Evolutionary conservation across 257 asterid species (phyloP).

Genomic region (Plectranthus barbatus): DNA sequence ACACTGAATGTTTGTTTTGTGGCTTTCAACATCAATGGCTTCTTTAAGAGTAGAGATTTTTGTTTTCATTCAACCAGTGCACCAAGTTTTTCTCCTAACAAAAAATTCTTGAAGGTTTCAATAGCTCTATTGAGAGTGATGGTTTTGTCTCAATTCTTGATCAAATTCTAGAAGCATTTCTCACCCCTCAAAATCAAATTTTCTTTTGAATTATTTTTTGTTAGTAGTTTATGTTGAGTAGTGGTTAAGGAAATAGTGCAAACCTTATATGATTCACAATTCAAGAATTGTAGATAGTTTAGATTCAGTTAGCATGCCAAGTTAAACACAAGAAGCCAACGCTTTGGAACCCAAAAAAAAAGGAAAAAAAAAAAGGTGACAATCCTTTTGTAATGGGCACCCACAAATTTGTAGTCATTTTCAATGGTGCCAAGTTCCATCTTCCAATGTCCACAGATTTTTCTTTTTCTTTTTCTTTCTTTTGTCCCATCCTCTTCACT

Average conservation of each 20-base stretch:
- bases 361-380: conserved; percentile 8
- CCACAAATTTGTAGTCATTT: conserved; percentile 15
- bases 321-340: conserved; percentile 30
- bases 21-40: no score
- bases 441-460: conserved; percentile 7
- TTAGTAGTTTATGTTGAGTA: conserved; percentile 5
- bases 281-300: neutral
- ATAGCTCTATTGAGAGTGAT: no score
- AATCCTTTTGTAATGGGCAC: conserved; percentile 10
- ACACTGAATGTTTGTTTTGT: no score
- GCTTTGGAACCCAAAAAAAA: neutral
- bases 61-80: no score
- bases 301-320: conserved; percentile 21
- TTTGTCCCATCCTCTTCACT: neutral
- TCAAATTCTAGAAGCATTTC: no score
- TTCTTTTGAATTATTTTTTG: neutral
- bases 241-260: conserved; percentile 24
- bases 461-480: neutral
- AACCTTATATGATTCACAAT: neutral
- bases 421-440: conserved; percentile 24
- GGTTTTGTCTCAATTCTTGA: no score
- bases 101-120: no score
- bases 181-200: no score
- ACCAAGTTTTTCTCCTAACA: neutral
- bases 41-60: no score